phyloP scores from a whole-genome alignment of 1,139 yeast species.

The Pichia sp. region DNA sequence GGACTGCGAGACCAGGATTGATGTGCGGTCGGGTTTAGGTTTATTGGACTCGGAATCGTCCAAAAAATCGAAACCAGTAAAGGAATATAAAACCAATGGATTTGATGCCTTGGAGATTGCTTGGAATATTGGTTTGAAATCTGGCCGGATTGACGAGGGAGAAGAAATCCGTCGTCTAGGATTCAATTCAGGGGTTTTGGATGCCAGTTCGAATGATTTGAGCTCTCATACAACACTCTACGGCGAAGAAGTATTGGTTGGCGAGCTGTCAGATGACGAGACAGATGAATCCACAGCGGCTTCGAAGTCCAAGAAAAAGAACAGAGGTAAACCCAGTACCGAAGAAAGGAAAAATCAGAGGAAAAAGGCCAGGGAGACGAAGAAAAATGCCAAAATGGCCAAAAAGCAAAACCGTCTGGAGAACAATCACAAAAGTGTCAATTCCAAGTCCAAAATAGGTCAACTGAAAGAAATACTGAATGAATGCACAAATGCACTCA shows the following conservation, averaged over 20 bases:
- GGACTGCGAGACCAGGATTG: not conserved
- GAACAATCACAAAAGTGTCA: not conserved
- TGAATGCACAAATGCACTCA: slow-evolving; percentile 1
- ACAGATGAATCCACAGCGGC: slow-evolving; percentile 1
- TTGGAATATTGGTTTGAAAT: slow-evolving; percentile 1
- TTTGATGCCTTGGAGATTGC: slow-evolving; percentile 7
- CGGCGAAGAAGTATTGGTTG: slow-evolving; percentile 2
- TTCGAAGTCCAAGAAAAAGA: slow-evolving; percentile 3
- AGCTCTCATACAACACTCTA: slow-evolving; percentile 10
- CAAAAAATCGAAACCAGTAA: not conserved
- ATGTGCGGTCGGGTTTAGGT: not conserved
- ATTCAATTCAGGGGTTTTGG: not conserved
- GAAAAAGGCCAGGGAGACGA: slow-evolving; percentile 5
- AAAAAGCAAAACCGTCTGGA: not conserved
- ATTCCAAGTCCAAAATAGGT: slow-evolving; percentile 7
- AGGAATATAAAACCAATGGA: slow-evolving; percentile 6
- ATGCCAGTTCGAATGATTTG: slow-evolving; percentile 5
- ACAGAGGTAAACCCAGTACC: slow-evolving; percentile 1
- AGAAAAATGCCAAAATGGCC: slow-evolving; percentile 1
- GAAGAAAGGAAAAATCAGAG: slow-evolving; percentile 6
- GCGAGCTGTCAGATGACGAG: not conserved
- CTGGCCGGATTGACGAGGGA: not conserved
- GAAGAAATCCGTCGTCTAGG: too few relatives aligned
- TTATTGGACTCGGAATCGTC: not conserved
- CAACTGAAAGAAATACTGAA: slow-evolving; percentile 10